Evolutionary conservation across 2,329 filamentous ascomycete species (phyloP).

Genomic region (Microdochium trichocladiopsis): DNA sequence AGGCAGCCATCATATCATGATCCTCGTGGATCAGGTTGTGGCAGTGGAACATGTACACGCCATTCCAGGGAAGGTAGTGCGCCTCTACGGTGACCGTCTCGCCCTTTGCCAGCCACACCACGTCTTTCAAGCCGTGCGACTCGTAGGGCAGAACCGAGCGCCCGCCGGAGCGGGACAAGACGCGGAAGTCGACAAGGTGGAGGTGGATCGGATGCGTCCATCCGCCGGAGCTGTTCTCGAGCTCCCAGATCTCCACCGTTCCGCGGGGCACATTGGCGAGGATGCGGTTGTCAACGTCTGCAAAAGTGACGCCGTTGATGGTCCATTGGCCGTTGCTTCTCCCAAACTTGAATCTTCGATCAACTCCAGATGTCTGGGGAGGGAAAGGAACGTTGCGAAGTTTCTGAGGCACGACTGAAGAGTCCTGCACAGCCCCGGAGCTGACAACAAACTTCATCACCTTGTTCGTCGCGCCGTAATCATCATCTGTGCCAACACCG

Average conservation of each 20-base stretch:
- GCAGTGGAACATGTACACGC: constrained; percentile 43
- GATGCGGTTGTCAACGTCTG: constrained; percentile 36
- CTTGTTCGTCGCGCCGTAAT: constrained; percentile 43
- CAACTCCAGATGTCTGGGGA: constrained; percentile 22
- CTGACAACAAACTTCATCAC: constrained; percentile 46
- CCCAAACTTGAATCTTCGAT: constrained; percentile 38
- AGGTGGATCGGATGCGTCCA: constrained; percentile 50
- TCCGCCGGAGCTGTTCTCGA: constrained; percentile 40
- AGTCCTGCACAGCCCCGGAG: constrained; percentile 24
- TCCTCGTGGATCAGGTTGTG: constrained; percentile 39
- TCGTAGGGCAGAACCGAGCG: constrained; percentile 43
- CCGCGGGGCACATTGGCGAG: constrained; percentile 39
- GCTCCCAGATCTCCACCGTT: constrained; percentile 39
- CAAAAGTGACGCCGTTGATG: constrained; percentile 41
- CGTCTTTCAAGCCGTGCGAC: constrained; percentile 46
- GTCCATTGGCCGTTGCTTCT: constrained; percentile 35
- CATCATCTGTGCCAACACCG: constrained; percentile 33
- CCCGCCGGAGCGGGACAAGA: constrained; percentile 39
- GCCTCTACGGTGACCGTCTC: constrained; percentile 44
- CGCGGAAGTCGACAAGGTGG: constrained; percentile 51
- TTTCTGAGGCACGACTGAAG: constrained; percentile 21
- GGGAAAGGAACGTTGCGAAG: constrained; percentile 32
- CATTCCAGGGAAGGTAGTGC: constrained; percentile 44
- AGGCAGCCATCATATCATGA: constrained; percentile 38
- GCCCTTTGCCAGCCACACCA: constrained; percentile 43